Evolutionary conservation across 2,329 filamentous ascomycete species (phyloP), one percentile per base, ranked within the genome.

Genomic region (Sporothrix brunneoviolacea): DNA sequence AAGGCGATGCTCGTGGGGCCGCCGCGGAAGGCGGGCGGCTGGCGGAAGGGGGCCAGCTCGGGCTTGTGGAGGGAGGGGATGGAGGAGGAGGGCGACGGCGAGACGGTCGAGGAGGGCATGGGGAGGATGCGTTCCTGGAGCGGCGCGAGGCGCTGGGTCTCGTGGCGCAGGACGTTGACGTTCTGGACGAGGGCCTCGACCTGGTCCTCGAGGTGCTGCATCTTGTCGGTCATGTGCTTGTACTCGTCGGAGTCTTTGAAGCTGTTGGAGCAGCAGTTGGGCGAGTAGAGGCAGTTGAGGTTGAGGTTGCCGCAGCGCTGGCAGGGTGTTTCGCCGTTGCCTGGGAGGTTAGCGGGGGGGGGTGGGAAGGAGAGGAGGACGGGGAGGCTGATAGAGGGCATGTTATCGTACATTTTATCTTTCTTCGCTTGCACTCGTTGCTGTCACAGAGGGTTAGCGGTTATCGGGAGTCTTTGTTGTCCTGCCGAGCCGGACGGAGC

Each of bases 1-100:
- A 91, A 95, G 2, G 84, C 82, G 41, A 83, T 85, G 67, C 88
- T 95, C 0, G 89, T 95, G 1, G 89, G 88, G 0, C 56, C 56
- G 0, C 90, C 91, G 51, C 87, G 83, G 62, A 93, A 95, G 21
- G 79, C 77, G 4, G 82, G 80, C 52, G 77, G 80, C 56, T 61
- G 55, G 4, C 71, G 79, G 62, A 70, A 68, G 55, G 75, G 75
- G 3, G 73, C 62, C 24, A 72, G 65, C 30, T 74, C 71, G 36
- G 72, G 62, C n/a, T 67, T 67, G 30, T 68, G 67, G 57, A 70
- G 61, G 4, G 71, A 66, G 48, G 68, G 70, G 45, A 72, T 68
- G 5, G 73, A 70, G 12, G 64, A 59, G 18, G 70, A 68, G 3
- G 72, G 69, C 8, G 74, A 72, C 1, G 66, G 62, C n/a, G 71